A percentile compares a stretch with the other conserved stretches of the same genome.
phyloP scores from a whole-genome alignment of 331 rosid genomes.

The Rosa hybrid region DNA sequence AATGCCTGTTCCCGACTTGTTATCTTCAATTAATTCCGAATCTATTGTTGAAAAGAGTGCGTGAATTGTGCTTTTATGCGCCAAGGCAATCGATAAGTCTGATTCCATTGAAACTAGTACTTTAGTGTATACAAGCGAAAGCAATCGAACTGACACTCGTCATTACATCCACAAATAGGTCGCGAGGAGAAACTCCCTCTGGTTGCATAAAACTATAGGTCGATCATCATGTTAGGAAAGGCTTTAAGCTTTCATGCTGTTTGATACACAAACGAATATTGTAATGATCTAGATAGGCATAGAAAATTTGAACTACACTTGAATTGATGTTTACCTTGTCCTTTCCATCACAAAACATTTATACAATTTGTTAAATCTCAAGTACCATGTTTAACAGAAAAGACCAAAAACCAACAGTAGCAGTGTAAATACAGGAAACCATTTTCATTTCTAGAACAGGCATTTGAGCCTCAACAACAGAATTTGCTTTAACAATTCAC shows the following conservation, averaged over 20 bases:
- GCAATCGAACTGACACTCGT: no score
- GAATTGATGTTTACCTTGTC: background rate
- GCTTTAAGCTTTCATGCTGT: background rate
- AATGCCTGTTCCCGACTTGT: no score
- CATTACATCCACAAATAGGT: no score
- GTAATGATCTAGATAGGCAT: background rate
- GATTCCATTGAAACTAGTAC: no score
- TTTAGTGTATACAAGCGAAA: no score
- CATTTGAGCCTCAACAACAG: conserved; percentile 29
- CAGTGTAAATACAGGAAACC: conserved; percentile 19
- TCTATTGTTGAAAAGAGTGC: background rate
- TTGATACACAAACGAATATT: background rate
- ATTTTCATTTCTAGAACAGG: conserved; percentile 28
- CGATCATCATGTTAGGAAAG: no score
- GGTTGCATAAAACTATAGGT: no score
- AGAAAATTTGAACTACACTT: background rate
- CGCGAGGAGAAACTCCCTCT: no score
- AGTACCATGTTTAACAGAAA: background rate
- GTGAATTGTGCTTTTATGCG: background rate
- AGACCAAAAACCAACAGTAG: background rate
- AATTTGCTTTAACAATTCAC: conserved; percentile 25
- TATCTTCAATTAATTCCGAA: background rate
- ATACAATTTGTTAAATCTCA: background rate
- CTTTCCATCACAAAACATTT: background rate
- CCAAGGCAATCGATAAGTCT: background rate